phyloP scores from a whole-genome alignment of 75 land plant species.

The Sequoia sempervirens region DNA sequence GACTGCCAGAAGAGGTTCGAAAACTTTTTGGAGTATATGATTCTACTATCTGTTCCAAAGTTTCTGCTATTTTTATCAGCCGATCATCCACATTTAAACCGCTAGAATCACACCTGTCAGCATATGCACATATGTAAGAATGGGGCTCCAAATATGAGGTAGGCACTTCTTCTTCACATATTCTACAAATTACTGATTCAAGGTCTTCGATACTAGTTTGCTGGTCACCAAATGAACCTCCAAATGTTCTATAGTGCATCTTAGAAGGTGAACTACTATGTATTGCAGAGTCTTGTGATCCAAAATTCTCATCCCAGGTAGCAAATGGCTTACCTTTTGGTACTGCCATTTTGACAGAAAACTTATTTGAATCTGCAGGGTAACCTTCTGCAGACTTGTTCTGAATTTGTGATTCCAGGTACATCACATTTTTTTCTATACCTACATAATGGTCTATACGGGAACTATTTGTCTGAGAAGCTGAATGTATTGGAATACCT shows the following conservation, averaged over 20 bases:
- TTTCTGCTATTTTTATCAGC: constrained; percentile 40
- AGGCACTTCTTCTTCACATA: constrained; percentile 61
- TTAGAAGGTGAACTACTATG: constrained; percentile 16
- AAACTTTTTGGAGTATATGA: constrained; percentile 22
- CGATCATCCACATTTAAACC: constrained; percentile 47
- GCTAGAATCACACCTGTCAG: constrained; percentile 50
- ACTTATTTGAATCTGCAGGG: constrained; percentile 1
- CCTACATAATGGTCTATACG: background rate
- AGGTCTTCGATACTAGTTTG: constrained; percentile 17
- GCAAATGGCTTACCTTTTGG: background rate
- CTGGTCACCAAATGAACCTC: constrained; percentile 15
- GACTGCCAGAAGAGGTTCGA: constrained; percentile 19
- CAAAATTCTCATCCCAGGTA: background rate
- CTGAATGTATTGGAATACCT: background rate
- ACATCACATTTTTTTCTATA: background rate
- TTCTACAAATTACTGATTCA: constrained; percentile 54
- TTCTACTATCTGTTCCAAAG: constrained; percentile 50
- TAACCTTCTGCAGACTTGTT: background rate
- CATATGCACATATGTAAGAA: constrained; percentile 66
- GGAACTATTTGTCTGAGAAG: background rate
- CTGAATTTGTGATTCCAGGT: constrained; percentile 8
- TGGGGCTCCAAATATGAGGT: constrained; percentile 46
- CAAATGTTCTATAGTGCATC: background rate
- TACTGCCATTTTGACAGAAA: background rate
- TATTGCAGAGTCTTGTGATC: constrained; percentile 12